Evolutionary conservation across 768 basidiomycete genomes (phyloP), one percentile per base, ranked within the genome.

Genomic region (Boletus vermiculosoides): DNA sequence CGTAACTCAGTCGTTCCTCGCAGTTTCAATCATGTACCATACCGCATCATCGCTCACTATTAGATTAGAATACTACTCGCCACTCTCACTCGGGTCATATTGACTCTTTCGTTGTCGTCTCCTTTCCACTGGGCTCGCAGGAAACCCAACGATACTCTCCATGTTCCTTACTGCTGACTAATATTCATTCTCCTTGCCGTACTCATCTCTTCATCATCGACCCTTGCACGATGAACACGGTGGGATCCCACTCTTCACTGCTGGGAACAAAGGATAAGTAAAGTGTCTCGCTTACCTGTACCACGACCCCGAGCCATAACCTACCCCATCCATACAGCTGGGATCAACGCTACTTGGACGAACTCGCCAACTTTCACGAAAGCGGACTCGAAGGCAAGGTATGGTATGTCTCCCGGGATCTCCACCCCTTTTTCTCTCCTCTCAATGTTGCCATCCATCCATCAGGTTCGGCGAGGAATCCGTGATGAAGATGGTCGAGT

Each of bases 361-460:
- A 94, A 65, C 72, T 92, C 33, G 69, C 67, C 37, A 88, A 89
- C 64, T 93, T 91, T 58, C 74, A 83, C 31, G 92, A 91, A 50
- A 83, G 84, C 31, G 86, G 88, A 20, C 90, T 93, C 66, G 90
- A 92, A 70, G 92, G 92, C 36, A 92, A 94, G 71, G 77, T 91
- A 23, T 94, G 92, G 92, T 90, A 59, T 52, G 81, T 69, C 3
- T 9, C 6, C 31, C 9, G 0, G 15, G 16, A 6, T 6, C 15
- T 50, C 18, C 13, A 1, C 12, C 7, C 22, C n/a, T 12, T 25
- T 25, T 23, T 3, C 16, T 48, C 11, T 34, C 45, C 22, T 33
- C 45, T 22, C 46, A 50, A 40, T 18, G 36, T 25, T n/a, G n/a
- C 18, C 20, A 30, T 11, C 3, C 25, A 25, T 5, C 7, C 23